Percentiles rank a stretch among this genome's conserved stretches.
These are phyloP conservation scores for Aureobasidium musti DNA, from an alignment of 2,329 filamentous ascomycete species.

Conservation along the genomic window DNA sequence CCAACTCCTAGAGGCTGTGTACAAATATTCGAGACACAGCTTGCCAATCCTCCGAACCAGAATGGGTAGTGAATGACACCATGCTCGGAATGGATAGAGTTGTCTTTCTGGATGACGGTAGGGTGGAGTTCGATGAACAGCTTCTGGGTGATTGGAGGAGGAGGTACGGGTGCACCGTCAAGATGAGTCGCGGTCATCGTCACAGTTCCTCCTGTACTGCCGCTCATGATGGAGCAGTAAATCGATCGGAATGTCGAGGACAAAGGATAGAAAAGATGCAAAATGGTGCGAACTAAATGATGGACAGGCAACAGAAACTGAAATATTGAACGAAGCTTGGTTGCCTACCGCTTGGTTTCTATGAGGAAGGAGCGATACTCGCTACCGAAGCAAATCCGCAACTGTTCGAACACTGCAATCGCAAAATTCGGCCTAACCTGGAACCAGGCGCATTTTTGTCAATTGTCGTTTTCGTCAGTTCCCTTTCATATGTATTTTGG, in stretches of 20 bases:
- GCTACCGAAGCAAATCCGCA: neutral
- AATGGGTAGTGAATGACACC: constrained; percentile 36
- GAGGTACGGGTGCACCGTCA: constrained; percentile 30
- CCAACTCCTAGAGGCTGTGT: constrained; percentile 36
- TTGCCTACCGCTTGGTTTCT: neutral
- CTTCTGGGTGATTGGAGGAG: constrained; percentile 30
- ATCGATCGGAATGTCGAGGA: neutral
- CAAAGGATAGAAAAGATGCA: neutral
- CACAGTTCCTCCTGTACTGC: constrained; percentile 14
- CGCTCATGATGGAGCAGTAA: constrained; percentile 9
- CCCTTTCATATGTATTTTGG: too few relatives aligned
- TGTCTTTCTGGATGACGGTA: constrained; percentile 34
- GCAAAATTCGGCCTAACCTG: neutral
- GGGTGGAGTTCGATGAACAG: constrained; percentile 32
- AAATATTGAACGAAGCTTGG: neutral
- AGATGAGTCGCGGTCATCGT: constrained; percentile 19
- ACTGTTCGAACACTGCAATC: neutral
- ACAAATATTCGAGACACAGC: constrained; percentile 33
- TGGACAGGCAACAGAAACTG: neutral
- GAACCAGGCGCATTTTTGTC: neutral
- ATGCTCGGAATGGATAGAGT: constrained; percentile 35
- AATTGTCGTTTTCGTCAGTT: too few relatives aligned
- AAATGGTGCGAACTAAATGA: neutral
- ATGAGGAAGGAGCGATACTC: constrained; percentile 1
- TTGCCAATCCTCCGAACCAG: constrained; percentile 35